Evolutionary conservation across 2,329 filamentous ascomycete genomes (phyloP).

Genomic region (Botrytis aclada): DNA sequence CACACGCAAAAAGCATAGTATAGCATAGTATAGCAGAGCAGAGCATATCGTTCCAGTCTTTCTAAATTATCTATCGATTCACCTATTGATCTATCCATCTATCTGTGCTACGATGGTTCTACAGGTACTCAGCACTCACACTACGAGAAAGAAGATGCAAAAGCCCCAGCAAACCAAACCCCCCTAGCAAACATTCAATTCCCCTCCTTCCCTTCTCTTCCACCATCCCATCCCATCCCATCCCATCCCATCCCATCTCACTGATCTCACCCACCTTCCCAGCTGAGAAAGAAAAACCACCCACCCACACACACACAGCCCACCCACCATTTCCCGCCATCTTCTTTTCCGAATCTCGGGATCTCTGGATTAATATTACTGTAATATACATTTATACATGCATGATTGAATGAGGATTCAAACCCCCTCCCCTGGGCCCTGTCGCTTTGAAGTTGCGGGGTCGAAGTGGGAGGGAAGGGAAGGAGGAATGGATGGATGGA

Average conservation of each 20-base stretch:
- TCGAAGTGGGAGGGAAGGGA: neutral
- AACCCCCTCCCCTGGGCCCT: too few species aligned
- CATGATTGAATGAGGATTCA: too few species aligned
- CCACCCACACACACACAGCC: too few species aligned
- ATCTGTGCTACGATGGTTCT: neutral
- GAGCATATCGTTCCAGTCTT: too few species aligned
- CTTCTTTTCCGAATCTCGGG: neutral
- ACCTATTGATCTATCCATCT: neutral
- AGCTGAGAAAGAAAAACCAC: conserved; percentile 2
- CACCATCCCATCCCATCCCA: too few species aligned
- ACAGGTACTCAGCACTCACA: neutral
- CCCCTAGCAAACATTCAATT: neutral
- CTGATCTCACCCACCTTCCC: neutral
- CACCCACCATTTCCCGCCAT: conserved; percentile 12
- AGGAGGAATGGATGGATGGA: too few species aligned
- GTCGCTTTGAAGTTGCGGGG: conserved; percentile 1
- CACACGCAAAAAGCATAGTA: neutral
- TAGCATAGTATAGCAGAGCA: neutral
- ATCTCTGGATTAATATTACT: neutral
- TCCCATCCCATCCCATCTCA: too few species aligned
- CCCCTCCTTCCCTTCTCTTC: too few species aligned
- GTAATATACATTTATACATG: too few species aligned
- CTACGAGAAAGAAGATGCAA: neutral
- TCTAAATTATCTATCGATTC: neutral
- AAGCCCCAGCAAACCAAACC: neutral